Evolutionary conservation across 345 rosid species (phyloP).

Genomic region (Acer yangbiense): DNA sequence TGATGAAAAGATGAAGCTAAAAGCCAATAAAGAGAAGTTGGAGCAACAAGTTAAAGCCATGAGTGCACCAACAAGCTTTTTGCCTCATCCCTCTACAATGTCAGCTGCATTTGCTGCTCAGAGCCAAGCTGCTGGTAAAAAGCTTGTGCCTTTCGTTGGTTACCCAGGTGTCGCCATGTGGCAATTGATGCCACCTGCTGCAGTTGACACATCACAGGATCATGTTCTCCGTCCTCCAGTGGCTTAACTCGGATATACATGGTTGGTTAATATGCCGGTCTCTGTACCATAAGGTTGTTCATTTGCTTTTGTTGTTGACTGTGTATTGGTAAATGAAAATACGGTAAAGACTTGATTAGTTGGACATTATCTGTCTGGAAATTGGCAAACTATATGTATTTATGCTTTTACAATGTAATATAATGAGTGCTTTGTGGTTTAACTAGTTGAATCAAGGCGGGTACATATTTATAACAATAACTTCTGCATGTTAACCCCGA

Average conservation of each 20-base stretch:
- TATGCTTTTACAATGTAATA: constrained; percentile 10
- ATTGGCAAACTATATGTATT: not conserved
- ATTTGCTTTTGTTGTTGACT: not conserved
- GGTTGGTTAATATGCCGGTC: constrained; percentile 12
- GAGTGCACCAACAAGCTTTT: constrained; percentile 19
- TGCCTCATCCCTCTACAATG: constrained; percentile 13
- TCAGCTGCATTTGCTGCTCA: constrained; percentile 17
- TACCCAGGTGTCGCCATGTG: constrained; percentile 30
- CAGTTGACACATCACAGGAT: constrained; percentile 27
- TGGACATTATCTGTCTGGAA: constrained; percentile 10
- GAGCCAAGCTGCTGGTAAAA: constrained; percentile 24
- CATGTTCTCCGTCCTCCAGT: constrained; percentile 27
- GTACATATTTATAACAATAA: not conserved
- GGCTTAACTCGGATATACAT: constrained; percentile 20
- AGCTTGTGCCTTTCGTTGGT: constrained; percentile 24
- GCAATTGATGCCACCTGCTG: constrained; percentile 33
- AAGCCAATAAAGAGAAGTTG: constrained; percentile 30
- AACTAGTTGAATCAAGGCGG: not conserved
- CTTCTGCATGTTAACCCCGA: not conserved
- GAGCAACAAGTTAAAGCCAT: constrained; percentile 23
- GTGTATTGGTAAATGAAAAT: not conserved
- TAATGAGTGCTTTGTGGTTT: constrained; percentile 1
- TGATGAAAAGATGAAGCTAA: constrained; percentile 51
- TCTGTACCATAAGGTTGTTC: not conserved
- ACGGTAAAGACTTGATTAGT: not conserved